These are phyloP conservation scores for Acacia confusa DNA, from an alignment of 306 rosid species.

Conservation along the genomic window DNA sequence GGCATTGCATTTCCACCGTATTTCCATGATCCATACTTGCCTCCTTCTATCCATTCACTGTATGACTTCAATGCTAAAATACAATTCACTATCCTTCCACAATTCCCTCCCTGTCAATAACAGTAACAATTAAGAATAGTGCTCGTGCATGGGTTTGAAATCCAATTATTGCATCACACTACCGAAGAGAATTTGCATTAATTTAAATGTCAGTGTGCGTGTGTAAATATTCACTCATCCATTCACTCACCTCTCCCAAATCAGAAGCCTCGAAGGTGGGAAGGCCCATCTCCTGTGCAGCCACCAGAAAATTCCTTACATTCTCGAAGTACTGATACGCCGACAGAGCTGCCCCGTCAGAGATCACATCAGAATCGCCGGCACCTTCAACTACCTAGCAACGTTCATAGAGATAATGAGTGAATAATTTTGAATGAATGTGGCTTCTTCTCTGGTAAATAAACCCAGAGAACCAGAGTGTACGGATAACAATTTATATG, in stretches of 20 bases:
- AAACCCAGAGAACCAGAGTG: conserved; percentile 2
- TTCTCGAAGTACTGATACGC: conserved; percentile 47
- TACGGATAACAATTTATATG: not conserved
- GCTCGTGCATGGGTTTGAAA: not conserved
- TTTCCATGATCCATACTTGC: conserved; percentile 68
- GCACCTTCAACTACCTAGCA: conserved; percentile 50
- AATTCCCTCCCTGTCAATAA: conserved; percentile 74
- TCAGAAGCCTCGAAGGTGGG: conserved; percentile 89
- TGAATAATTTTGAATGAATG: not conserved
- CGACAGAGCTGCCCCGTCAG: conserved; percentile 49
- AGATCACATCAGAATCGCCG: conserved; percentile 32
- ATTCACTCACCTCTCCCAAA: conserved; percentile 67
- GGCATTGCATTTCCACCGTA: conserved; percentile 51
- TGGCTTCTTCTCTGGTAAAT: not conserved
- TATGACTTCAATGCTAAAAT: conserved; percentile 78
- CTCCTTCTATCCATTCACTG: conserved; percentile 67
- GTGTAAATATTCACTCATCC: not conserved
- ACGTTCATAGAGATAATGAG: not conserved
- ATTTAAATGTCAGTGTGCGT: not conserved
- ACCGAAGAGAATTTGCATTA: too few species aligned
- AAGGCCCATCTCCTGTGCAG: conserved; percentile 46
- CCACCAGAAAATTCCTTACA: conserved; percentile 48
- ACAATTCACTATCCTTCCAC: conserved; percentile 75
- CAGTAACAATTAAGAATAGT: not conserved
- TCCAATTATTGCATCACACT: not conserved